These are phyloP conservation scores for Carex cristatella DNA, from an alignment of 176 grass and related monocot genomes.

Conservation along the genomic window DNA sequence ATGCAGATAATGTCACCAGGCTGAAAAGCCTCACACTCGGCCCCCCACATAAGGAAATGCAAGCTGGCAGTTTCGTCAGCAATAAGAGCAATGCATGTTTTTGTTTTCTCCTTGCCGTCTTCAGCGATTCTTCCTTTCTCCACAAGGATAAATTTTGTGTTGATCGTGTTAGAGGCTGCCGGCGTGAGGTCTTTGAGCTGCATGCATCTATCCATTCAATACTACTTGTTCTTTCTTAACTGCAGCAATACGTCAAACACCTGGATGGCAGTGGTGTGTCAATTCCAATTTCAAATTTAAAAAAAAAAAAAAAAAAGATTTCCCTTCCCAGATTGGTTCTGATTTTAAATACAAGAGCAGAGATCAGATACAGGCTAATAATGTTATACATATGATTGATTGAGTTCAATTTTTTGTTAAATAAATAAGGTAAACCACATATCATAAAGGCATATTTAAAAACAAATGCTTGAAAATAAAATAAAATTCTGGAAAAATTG, in stretches of 20 bases:
- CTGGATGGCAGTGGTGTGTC: not conserved
- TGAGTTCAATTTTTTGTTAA: too few relatives aligned
- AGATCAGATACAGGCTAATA: too few relatives aligned
- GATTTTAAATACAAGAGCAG: not conserved
- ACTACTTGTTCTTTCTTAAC: not conserved
- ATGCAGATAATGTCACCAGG: constrained; percentile 64
- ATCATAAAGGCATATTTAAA: too few relatives aligned
- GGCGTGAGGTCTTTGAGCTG: constrained; percentile 56
- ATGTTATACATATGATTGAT: too few relatives aligned
- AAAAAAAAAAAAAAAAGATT: too few relatives aligned
- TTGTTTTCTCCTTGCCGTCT: constrained; percentile 22
- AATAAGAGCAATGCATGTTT: constrained; percentile 55
- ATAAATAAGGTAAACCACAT: too few relatives aligned
- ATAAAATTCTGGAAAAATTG: too few relatives aligned
- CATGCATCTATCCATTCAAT: not conserved
- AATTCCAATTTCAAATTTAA: too few relatives aligned
- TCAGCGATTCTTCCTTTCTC: constrained; percentile 32
- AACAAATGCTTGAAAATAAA: too few relatives aligned
- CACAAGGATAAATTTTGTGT: constrained; percentile 61
- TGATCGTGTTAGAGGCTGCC: constrained; percentile 64
- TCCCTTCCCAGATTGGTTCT: not conserved
- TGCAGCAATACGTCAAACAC: not conserved
- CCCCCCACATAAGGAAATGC: constrained; percentile 79
- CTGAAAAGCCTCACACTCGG: constrained; percentile 63
- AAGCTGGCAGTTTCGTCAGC: constrained; percentile 61